These are phyloP conservation scores for Lepidium didymum DNA, from an alignment of 345 rosid species.

Conservation along the genomic window DNA sequence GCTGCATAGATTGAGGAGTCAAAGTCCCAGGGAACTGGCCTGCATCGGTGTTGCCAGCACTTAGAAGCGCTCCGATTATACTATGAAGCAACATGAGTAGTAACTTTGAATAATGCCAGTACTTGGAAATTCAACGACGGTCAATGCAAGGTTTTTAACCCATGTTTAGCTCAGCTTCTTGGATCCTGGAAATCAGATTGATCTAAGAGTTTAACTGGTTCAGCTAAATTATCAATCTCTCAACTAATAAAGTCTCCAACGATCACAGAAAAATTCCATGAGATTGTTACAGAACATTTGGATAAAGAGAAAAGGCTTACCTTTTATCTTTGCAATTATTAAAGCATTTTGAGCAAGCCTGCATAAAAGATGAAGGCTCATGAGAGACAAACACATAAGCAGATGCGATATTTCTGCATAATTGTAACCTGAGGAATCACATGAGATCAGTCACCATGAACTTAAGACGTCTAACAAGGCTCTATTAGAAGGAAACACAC, in stretches of 20 bases:
- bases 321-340: constrained; percentile 84
- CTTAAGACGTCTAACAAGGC: too few relatives aligned
- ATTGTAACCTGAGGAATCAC: neutral
- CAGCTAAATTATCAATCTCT: neutral
- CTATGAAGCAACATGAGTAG: neutral
- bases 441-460: neutral
- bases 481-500: too few relatives aligned
- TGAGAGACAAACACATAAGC: neutral
- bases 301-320: constrained; percentile 29
- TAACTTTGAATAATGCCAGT: constrained; percentile 38
- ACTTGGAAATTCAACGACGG: constrained; percentile 77
- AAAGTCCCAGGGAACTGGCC: neutral
- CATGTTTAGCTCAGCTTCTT: constrained; percentile 91
- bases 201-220: neutral
- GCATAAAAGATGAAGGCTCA: constrained; percentile 17
- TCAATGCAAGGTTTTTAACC: constrained; percentile 98
- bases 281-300: neutral
- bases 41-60: constrained; percentile 70
- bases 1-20: too few relatives aligned
- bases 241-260: neutral
- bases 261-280: neutral
- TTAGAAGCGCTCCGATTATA: constrained; percentile 48
- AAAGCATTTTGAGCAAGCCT: constrained; percentile 91
- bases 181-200: constrained; percentile 49
- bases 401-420: neutral